phyloP scores from a whole-genome alignment of 306 rosid species.

The Castanea mollissima region DNA sequence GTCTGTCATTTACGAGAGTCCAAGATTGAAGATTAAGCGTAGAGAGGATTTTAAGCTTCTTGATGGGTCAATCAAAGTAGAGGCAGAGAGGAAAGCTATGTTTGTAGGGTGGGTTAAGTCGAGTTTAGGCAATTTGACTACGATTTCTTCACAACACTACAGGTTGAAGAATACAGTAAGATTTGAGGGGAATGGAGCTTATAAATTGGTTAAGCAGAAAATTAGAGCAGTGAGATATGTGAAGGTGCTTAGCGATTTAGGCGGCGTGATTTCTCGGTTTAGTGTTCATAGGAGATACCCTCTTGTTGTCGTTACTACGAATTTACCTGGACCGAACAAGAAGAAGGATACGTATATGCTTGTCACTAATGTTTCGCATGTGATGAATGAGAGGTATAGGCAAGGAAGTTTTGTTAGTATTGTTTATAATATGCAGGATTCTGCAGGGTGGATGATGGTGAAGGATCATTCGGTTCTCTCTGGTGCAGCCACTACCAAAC shows the following conservation, averaged over 20 bases:
- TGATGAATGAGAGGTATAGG: slow-evolving; percentile 33
- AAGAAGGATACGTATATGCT: slow-evolving; percentile 35
- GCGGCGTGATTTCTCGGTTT: slow-evolving; percentile 18
- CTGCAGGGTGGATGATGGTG: slow-evolving; percentile 75
- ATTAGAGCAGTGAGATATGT: slow-evolving; percentile 37
- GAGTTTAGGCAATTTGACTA: slow-evolving; percentile 63
- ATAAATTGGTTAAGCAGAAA: slow-evolving; percentile 54
- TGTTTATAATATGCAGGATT: slow-evolving; percentile 45
- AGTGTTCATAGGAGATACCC: slow-evolving; percentile 50
- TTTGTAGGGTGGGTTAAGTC: slow-evolving; percentile 63
- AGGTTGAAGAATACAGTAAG: slow-evolving; percentile 34
- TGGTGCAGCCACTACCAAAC: slow-evolving; percentile 53
- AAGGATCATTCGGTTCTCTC: slow-evolving; percentile 63
- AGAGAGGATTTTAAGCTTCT: slow-evolving; percentile 44
- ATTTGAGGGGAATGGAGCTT: slow-evolving; percentile 42
- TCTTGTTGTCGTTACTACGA: slow-evolving; percentile 32
- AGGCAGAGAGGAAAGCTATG: slow-evolving; percentile 43
- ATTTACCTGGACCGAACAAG: slow-evolving; percentile 16
- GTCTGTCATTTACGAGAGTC: slow-evolving; percentile 3
- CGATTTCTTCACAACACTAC: slow-evolving; percentile 37
- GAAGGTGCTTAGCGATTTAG: slow-evolving; percentile 20
- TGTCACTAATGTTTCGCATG: slow-evolving; percentile 52
- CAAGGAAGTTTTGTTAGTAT: slow-evolving; percentile 8
- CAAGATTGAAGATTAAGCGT: slow-evolving; percentile 38
- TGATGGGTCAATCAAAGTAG: slow-evolving; percentile 56